Percentiles rank a stretch among this genome's conserved stretches.
phyloP scores from a whole-genome alignment of 1,284 basidiomycete species.

The Ganoderma sinense region DNA sequence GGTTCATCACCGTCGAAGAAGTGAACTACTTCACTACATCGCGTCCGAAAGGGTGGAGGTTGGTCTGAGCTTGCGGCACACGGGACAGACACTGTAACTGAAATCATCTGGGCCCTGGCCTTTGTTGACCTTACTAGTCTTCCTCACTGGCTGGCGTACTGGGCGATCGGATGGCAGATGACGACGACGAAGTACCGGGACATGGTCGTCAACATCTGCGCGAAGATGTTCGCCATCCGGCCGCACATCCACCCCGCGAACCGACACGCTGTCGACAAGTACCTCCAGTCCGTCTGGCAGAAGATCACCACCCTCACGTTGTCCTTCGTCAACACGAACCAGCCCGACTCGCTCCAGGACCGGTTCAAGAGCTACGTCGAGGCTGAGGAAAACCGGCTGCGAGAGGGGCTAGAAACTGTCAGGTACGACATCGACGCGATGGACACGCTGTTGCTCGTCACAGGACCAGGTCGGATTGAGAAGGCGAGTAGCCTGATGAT shows the following conservation, averaged over 20 bases:
- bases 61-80: not conserved
- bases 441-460: constrained; percentile 35
- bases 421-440: constrained; percentile 37
- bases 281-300: constrained; percentile 25
- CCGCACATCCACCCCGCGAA: constrained; percentile 29
- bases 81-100: too few species aligned
- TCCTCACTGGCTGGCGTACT: constrained; percentile 30
- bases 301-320: constrained; percentile 9
- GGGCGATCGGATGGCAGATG: constrained; percentile 31
- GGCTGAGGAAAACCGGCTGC: constrained; percentile 35
- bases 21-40: constrained; percentile 23
- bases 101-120: too few species aligned
- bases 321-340: constrained; percentile 16
- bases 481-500: not conserved
- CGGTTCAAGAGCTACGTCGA: constrained; percentile 34
- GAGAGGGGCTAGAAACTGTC: constrained; percentile 29
- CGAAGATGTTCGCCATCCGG: constrained; percentile 33
- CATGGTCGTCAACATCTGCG: constrained; percentile 29
- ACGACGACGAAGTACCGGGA: constrained; percentile 31
- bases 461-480: constrained; percentile 36
- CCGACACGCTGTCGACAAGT: constrained; percentile 23
- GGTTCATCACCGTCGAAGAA: constrained; percentile 44
- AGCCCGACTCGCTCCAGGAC: constrained; percentile 9
- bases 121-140: constrained; percentile 12
- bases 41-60: constrained; percentile 27